Percentiles rank a stretch among this genome's conserved stretches.
These are phyloP conservation scores for Corchorus olitorius DNA, from an alignment of 345 rosid species.

Conservation along the genomic window DNA sequence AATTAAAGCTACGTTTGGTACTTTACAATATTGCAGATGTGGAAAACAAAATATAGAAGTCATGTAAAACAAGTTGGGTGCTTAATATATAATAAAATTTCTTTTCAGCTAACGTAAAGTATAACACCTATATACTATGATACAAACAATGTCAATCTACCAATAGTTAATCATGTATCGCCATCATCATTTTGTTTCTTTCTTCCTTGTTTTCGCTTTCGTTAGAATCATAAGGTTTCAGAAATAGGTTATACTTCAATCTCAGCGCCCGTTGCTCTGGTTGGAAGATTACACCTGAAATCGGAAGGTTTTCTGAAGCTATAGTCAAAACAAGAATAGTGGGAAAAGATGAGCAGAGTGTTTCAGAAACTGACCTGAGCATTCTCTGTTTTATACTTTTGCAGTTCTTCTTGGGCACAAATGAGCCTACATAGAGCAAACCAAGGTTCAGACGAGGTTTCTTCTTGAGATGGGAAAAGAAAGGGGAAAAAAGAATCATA, in stretches of 20 bases:
- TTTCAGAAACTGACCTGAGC: slow-evolving; percentile 47
- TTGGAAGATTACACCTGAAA: slow-evolving; percentile 12
- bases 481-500: neutral
- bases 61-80: neutral
- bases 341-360: neutral
- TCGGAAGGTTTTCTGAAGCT: neutral
- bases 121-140: neutral
- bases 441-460: neutral
- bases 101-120: neutral
- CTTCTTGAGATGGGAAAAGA: neutral
- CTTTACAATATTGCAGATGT: neutral
- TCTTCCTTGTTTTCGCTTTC: neutral
- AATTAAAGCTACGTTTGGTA: slow-evolving; percentile 1
- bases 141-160: neutral
- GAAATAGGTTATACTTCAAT: neutral
- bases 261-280: neutral
- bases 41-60: neutral
- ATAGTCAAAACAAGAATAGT: neutral
- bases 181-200: slow-evolving; percentile 1
- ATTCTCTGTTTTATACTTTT: slow-evolving; percentile 72
- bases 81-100: neutral
- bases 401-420: slow-evolving; percentile 83
- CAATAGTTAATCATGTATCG: neutral
- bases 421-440: slow-evolving; percentile 58
- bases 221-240: neutral